Base-by-base conservation (phyloP, 2,329 filamentous ascomycete species). In the Calonectria pauciramosa region DNA sequence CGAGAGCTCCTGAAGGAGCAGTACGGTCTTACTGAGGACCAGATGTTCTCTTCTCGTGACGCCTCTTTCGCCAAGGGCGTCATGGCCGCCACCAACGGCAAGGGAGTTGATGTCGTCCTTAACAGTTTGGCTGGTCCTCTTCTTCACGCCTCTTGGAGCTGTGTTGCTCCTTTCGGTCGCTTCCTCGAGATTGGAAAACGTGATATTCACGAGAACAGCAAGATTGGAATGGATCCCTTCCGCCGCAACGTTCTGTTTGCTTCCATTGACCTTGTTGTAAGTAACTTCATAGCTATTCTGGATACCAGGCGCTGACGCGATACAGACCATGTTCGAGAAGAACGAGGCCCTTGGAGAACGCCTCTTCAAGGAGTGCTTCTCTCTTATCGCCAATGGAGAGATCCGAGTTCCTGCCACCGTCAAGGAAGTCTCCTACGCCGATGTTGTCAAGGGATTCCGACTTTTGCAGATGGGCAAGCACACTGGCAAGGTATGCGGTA, bases 201-300 rank as follows among this genome's bases (percentile, higher is more conserved):
- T n/a, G 84, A 85, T 60, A 81, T 84, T 30, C 54, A 73, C 16
- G 71, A 84, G 6, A 85, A 86, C 32, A 84, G 82, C 51, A 69
- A 70, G 59, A 65, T 79, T 9, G 72, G 69, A 11, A 86, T 87
- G 84, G 69, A 77, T 0, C 83, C 82, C 0, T 75, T 75, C 70
- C 70, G 67, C 86, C 87, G 64, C 78, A 80, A 81, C 66, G 82
- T 85, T 20, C 83, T 82, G 16, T 88, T 88, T 67, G 79, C 84
- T 1, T 84, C 83, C 0, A 82, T 88, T 2, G 85, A 89, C 72
- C 77, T 88, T 4, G 75, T 80, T 52, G 68, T 71, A 71, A 65
- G 68, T 26, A 47, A n/a, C 8, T 9, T 20, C n/a, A 2, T 23
- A 32, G 16, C 8, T 7, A 13, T 38, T 54, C 4, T 20, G 28